phyloP scores from a whole-genome alignment of 78 protist genomes.

The Protostelium mycophagum region DNA sequence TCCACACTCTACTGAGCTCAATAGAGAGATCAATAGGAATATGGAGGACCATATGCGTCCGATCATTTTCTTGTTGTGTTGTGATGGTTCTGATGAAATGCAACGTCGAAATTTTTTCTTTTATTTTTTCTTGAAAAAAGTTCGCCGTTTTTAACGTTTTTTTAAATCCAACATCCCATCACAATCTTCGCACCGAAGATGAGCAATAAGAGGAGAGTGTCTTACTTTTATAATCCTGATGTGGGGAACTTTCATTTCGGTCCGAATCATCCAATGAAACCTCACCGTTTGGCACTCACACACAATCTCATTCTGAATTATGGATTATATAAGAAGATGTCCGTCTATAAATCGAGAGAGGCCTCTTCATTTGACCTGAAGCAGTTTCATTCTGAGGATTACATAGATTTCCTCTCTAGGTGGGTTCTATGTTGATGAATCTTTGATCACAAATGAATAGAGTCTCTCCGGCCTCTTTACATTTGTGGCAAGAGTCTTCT shows the following conservation, averaged over 20 bases:
- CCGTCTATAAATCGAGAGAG: slow-evolving; percentile 51
- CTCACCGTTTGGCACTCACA: slow-evolving; percentile 84
- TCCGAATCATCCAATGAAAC: slow-evolving; percentile 76
- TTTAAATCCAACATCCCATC: no score
- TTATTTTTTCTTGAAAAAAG: no score
- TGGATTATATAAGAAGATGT: slow-evolving; percentile 79
- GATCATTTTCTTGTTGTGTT: no score
- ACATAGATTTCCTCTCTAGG: slow-evolving; percentile 46
- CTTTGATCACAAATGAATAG: neutral
- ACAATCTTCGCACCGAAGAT: no score
- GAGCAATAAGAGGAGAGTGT: slow-evolving; percentile 29
- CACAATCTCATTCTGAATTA: slow-evolving; percentile 84
- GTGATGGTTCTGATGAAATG: no score
- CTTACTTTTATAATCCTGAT: slow-evolving; percentile 60
- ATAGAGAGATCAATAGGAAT: no score
- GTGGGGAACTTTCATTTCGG: slow-evolving; percentile 63
- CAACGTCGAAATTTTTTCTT: no score
- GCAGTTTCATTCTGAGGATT: slow-evolving; percentile 65
- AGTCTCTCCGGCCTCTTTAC: slow-evolving; percentile 69
- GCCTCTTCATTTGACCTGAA: slow-evolving; percentile 39
- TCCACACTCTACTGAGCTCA: no score
- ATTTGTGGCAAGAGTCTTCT: slow-evolving; percentile 5
- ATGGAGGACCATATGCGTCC: no score
- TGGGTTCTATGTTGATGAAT: neutral
- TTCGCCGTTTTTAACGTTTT: no score